Evolutionary conservation across 2,329 filamentous ascomycete species (phyloP), one percentile per base, ranked within the genome.

Genomic region (Zasmidium citrigriseum): DNA sequence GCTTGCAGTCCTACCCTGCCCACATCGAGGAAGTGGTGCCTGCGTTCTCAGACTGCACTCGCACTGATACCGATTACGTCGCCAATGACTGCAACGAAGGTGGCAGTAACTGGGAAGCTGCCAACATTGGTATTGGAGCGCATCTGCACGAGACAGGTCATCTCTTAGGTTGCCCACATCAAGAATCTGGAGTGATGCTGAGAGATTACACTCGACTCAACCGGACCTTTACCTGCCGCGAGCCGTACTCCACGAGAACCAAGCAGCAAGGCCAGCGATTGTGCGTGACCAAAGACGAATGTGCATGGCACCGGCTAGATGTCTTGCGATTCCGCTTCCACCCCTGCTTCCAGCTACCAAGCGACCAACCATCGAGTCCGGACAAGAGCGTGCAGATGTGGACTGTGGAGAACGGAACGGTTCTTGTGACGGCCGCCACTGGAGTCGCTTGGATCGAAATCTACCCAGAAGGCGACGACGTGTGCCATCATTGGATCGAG

Each of bases 21-120:
- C 89, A 85, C 68, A 84, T 99, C 45, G 93, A 98, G 72, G 93
- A 98, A 70, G 89, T 98, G 1, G 89, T 91, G 3, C 87, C 91
- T 20, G 89, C 92, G 4, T 96, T 98, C 68, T 89, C 86, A 16
- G 93, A 98, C 74, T 96, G 92, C 74, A 96, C 93, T 2, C 86
- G 88, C 27, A 97, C 92, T 0, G 91, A 98, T 71, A 90, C 87
- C 10, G 83, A 86, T 41, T 84, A 84, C 67, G 86, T 96, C 38
- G 89, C 89, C 16, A 96, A 97, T 68, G 91, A 96, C 72, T 91
- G 87, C 73, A 89, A 89, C 66, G 90, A 96, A 65, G 88, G 88
- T 5, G 93, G 93, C 22, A 96, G 90, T 71, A 95, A 87, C 48
- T 98, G 93, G 93, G 93, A 98, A 73, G 87, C 92, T n/a, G 92